phyloP scores from a whole-genome alignment of 2,329 filamentous ascomycete genomes.

The Aspergillus fructus region DNA sequence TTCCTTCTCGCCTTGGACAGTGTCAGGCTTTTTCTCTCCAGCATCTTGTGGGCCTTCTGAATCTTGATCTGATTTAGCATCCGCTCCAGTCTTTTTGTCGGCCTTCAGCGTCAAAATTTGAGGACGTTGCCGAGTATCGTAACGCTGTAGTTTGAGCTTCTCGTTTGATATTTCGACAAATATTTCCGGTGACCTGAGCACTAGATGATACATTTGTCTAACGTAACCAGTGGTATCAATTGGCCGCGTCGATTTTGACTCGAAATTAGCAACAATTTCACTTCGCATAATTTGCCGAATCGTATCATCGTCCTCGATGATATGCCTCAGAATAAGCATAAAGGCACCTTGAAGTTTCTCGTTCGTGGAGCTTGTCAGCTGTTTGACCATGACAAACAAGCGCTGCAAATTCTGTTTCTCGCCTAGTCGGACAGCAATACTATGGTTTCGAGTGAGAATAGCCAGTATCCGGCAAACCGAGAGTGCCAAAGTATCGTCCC shows the following conservation, averaged over 20 bases:
- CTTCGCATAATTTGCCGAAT: slow-evolving; percentile 88
- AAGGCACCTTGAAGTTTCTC: slow-evolving; percentile 72
- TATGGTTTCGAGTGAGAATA: slow-evolving; percentile 77
- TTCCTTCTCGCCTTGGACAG: slow-evolving; percentile 27
- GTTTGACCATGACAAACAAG: slow-evolving; percentile 92
- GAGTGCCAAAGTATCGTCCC: slow-evolving; percentile 79
- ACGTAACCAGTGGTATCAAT: slow-evolving; percentile 72
- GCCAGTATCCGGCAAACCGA: slow-evolving; percentile 81
- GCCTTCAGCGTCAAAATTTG: slow-evolving; percentile 56
- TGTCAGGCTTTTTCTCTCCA: slow-evolving; percentile 26
- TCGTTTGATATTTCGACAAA: slow-evolving; percentile 89
- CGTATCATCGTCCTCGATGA: slow-evolving; percentile 90
- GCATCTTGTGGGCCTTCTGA: slow-evolving; percentile 19
- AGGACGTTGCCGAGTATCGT: slow-evolving; percentile 53
- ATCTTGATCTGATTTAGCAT: slow-evolving; percentile 24
- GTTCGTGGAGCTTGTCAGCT: slow-evolving; percentile 76
- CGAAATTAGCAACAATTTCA: slow-evolving; percentile 79
- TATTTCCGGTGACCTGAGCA: slow-evolving; percentile 75
- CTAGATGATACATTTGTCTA: slow-evolving; percentile 73
- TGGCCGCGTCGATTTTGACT: slow-evolving; percentile 55
- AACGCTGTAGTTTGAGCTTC: slow-evolving; percentile 71
- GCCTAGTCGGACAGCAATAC: slow-evolving; percentile 72
- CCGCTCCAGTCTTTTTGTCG: slow-evolving; percentile 34
- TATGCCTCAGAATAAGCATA: slow-evolving; percentile 84
- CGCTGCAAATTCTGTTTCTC: slow-evolving; percentile 87